phyloP scores from a whole-genome alignment of 768 basidiomycete genomes.

The Russula brevipes region DNA sequence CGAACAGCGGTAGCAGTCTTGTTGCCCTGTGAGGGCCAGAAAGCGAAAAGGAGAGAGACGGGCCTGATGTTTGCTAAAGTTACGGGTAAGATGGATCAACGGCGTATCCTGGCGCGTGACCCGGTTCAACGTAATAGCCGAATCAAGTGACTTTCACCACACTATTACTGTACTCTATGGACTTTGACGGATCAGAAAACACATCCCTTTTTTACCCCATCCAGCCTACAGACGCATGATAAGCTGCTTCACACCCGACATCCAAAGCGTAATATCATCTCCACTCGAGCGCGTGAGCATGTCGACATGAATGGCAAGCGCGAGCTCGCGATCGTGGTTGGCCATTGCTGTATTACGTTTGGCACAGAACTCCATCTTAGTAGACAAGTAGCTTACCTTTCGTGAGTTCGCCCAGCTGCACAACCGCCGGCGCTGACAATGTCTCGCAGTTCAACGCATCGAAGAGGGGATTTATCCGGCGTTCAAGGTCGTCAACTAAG shows the following conservation, averaged over 20 bases:
- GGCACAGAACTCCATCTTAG: not conserved
- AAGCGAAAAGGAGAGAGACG: not conserved
- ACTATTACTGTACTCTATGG: not conserved
- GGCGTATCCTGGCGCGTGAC: not conserved
- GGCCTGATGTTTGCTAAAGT: not conserved
- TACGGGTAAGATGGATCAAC: not conserved
- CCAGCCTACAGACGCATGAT: conserved; percentile 57
- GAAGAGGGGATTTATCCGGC: conserved; percentile 79
- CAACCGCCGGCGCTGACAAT: conserved; percentile 62
- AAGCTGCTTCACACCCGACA: conserved; percentile 87
- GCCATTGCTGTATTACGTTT: conserved; percentile 61
- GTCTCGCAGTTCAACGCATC: conserved; percentile 91
- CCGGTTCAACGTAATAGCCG: not conserved
- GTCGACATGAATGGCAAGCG: conserved; percentile 80
- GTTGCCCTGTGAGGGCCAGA: not conserved
- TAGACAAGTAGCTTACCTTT: conserved; percentile 49
- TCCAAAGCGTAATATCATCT: conserved; percentile 80
- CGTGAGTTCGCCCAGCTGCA: conserved; percentile 64
- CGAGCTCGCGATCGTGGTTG: conserved; percentile 67
- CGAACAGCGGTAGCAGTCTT: not conserved
- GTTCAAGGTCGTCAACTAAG: conserved; percentile 80
- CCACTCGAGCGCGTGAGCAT: conserved; percentile 73
- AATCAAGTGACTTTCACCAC: not conserved
- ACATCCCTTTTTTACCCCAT: not conserved
- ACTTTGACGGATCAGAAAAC: not conserved